These are phyloP conservation scores for Rhizopus delemar DNA, from an alignment of 371 early-diverging fungal genomes.

Conservation along the genomic window DNA sequence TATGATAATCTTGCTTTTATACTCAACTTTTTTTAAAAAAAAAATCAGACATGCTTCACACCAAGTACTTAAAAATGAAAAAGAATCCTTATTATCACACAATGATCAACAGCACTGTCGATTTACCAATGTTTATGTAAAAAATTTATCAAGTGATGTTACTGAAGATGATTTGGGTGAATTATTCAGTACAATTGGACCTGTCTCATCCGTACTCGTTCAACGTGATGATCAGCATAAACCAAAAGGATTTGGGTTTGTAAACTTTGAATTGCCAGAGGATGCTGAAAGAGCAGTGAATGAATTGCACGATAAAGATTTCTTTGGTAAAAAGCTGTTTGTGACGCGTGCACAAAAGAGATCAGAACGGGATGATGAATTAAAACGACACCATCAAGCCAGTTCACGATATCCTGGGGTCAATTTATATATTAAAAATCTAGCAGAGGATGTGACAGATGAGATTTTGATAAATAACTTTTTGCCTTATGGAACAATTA, in stretches of 20 bases:
- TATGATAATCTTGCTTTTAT: background rate
- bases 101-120: conserved; percentile 47
- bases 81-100: conserved; percentile 63
- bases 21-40: background rate
- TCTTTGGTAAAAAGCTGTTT: conserved; percentile 87
- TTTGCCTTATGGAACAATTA: conserved; percentile 88
- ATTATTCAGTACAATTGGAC: conserved; percentile 85
- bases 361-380: conserved; percentile 95
- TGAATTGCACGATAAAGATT: conserved; percentile 88
- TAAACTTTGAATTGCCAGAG: conserved; percentile 94
- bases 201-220: conserved; percentile 79
- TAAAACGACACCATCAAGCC: conserved; percentile 86
- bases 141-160: conserved; percentile 89
- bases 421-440: conserved; percentile 97
- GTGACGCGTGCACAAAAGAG: conserved; percentile 99
- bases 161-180: conserved; percentile 81
- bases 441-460: conserved; percentile 92
- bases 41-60: conserved; percentile 67
- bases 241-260: conserved; percentile 94
- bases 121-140: conserved; percentile 98
- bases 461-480: conserved; percentile 90
- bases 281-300: conserved; percentile 90
- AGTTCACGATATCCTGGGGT: conserved; percentile 91
- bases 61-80: conserved; percentile 90
- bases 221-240: conserved; percentile 77